Base-by-base conservation (phyloP, 2,329 filamentous ascomycete genomes). In the Fusarium graminum region DNA sequence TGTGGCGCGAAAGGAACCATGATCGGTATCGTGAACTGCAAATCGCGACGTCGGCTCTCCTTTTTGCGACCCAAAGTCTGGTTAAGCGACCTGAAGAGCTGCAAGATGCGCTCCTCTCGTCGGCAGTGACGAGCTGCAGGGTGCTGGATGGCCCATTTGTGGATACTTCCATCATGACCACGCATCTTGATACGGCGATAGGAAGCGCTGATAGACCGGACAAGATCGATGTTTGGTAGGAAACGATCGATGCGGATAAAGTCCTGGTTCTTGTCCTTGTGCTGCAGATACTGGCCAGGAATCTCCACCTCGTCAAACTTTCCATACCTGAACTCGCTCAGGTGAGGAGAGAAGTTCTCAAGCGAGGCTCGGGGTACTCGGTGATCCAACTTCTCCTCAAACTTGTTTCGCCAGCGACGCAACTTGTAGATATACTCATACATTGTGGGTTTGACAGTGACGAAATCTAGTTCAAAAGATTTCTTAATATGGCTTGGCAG, bases 291-390 rank as follows among this genome's bases (percentile, higher is more conserved):
- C 76, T 99, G 95, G 1, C 95, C 95, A 4, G 96, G 96, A 34
- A 99, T 89, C 79, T 99, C 95, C 13, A 99, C 94, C 73, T 99
- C 96, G 74, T 99, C 95, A 70, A 99, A 97, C 78, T 97, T 98
- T 77, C 95, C 90, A 83, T 97, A 99, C 38, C 93, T 87, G 84
- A 99, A 99, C 75, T 98, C 95, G 79, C 93, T 97, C 41, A 99
- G 86, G 74, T 97, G 92, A 45, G 93, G 92, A 43, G 93, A 97
- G 76, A 92, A 97, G 28, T 85, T 85, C 77, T 99, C 95, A 11
- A 99, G 84, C 47, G 91, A 90, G 50, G 90, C 87, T 40, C 85
- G 88, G 26, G 89, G 86, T 38, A 89, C 84, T 49, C 95, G 88
- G 19, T 94, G 90, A 76, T 99, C 95, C 46, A 99, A 88, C 78